Percentiles rank a stretch among this genome's conserved stretches.
phyloP scores from a whole-genome alignment of 805 yeast genomes.

The Phaffomyces opuntiae region DNA sequence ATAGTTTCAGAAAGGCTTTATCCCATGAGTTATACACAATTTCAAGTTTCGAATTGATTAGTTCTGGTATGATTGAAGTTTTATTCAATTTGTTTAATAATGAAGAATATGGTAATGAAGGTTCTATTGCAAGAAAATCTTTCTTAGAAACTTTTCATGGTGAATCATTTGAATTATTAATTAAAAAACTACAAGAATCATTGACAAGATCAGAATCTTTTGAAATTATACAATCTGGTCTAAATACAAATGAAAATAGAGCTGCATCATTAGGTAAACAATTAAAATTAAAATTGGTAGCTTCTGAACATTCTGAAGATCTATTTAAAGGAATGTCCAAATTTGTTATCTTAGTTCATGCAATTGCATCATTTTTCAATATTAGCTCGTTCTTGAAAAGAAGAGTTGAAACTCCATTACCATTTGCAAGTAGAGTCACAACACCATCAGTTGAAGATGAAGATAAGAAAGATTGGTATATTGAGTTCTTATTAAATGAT shows the following conservation, averaged over 20 bases:
- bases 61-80: conserved; percentile 54
- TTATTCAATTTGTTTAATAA: conserved; percentile 31
- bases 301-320: conserved; percentile 26
- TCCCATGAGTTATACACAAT: conserved; percentile 28
- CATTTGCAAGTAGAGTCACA: conserved; percentile 15
- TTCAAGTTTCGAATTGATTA: conserved; percentile 70
- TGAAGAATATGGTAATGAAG: conserved; percentile 20
- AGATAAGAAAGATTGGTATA: conserved; percentile 24
- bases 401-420: conserved; percentile 25
- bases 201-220: conserved; percentile 69
- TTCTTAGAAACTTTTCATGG: conserved; percentile 35
- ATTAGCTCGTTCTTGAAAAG: conserved; percentile 37
- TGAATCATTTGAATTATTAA: conserved; percentile 36
- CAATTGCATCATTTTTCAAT: conserved; percentile 42
- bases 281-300: conserved; percentile 47
- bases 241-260: conserved; percentile 32
- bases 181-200: conserved; percentile 62
- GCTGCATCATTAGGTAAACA: conserved; percentile 67
- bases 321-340: conserved; percentile 21
- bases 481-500: conserved; percentile 54
- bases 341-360: conserved; percentile 39
- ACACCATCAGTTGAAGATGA: background rate
- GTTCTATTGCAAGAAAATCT: conserved; percentile 32
- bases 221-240: conserved; percentile 43
- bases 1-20: conserved; percentile 28